Evolutionary conservation across 192 early-diverging fungal genomes (phyloP).

Genomic region (Powellomyces hirtus): DNA sequence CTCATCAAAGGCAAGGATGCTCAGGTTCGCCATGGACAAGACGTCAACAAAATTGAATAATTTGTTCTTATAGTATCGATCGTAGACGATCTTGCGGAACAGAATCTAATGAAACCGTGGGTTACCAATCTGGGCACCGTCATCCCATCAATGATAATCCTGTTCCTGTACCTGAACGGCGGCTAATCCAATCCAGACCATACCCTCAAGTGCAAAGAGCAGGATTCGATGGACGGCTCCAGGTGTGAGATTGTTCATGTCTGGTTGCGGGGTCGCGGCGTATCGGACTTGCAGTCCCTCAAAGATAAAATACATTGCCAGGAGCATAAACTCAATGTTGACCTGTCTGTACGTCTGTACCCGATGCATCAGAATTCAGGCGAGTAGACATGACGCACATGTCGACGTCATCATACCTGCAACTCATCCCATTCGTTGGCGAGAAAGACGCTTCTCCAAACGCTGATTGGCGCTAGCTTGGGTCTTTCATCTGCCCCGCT

Average conservation of each 20-base stretch:
- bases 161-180: conserved; percentile 35
- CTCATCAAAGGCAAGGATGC: conserved; percentile 53
- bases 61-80: conserved; percentile 49
- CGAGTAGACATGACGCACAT: not conserved
- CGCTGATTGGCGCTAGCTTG: conserved; percentile 42
- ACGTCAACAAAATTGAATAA: conserved; percentile 54
- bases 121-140: too few relatives aligned
- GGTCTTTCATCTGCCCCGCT: conserved; percentile 1
- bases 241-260: conserved; percentile 32
- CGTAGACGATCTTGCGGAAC: conserved; percentile 36
- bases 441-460: conserved; percentile 56
- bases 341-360: conserved; percentile 38
- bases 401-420: too few relatives aligned
- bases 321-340: conserved; percentile 42
- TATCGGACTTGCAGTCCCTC: conserved; percentile 36
- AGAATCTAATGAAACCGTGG: conserved; percentile 1
- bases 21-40: conserved; percentile 51
- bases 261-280: conserved; percentile 44
- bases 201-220: conserved; percentile 42
- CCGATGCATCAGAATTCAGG: too few relatives aligned
- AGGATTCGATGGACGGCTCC: conserved; percentile 42
- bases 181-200: conserved; percentile 39
- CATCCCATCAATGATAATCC: not conserved
- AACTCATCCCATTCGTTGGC: conserved; percentile 50
- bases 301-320: conserved; percentile 49